Percentiles rank a stretch among this genome's conserved stretches.
Evolutionary conservation across 176 grass and related monocot species (phyloP).

Genomic region (Panicum miliaceum): DNA sequence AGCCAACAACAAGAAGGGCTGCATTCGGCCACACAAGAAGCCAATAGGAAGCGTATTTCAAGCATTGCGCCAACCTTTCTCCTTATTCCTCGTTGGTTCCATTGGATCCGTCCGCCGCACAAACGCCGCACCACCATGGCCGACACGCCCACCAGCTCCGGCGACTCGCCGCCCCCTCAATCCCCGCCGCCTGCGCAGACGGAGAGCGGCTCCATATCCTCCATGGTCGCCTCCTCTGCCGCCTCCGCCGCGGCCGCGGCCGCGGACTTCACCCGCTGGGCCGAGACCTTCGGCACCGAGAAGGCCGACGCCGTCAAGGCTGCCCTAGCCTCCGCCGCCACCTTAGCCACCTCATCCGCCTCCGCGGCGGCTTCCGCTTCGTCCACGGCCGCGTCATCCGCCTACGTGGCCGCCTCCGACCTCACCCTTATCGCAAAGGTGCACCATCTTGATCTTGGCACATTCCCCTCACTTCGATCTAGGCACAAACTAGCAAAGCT

Average conservation of each 20-base stretch:
- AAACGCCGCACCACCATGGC: constrained; percentile 36
- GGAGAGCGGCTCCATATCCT: constrained; percentile 47
- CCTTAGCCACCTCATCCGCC: constrained; percentile 37
- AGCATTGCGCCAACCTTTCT: neutral
- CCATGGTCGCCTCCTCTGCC: constrained; percentile 51
- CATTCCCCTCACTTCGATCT: constrained; percentile 35
- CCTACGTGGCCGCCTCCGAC: constrained; percentile 41
- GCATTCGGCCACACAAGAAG: neutral
- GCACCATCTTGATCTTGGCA: neutral
- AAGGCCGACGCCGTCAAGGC: constrained; percentile 42
- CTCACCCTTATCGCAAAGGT: constrained; percentile 53
- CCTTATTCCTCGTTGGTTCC: neutral
- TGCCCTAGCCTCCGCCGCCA: constrained; percentile 39
- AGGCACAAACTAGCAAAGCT: neutral
- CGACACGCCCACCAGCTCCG: constrained; percentile 38
- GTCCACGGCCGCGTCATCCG: constrained; percentile 26
- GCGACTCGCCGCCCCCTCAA: constrained; percentile 32
- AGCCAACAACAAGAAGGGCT: neutral
- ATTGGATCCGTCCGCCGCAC: constrained; percentile 36
- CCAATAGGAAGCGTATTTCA: neutral
- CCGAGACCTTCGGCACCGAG: constrained; percentile 52
- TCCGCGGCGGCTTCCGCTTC: constrained; percentile 39
- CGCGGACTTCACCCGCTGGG: constrained; percentile 47
- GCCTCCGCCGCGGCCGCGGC: constrained; percentile 42
- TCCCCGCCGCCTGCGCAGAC: neutral